A percentile compares a stretch with the other conserved stretches of the same genome.
phyloP scores from a whole-genome alignment of 1,284 basidiomycete genomes.

The Rhodotorula mucilaginosa region DNA sequence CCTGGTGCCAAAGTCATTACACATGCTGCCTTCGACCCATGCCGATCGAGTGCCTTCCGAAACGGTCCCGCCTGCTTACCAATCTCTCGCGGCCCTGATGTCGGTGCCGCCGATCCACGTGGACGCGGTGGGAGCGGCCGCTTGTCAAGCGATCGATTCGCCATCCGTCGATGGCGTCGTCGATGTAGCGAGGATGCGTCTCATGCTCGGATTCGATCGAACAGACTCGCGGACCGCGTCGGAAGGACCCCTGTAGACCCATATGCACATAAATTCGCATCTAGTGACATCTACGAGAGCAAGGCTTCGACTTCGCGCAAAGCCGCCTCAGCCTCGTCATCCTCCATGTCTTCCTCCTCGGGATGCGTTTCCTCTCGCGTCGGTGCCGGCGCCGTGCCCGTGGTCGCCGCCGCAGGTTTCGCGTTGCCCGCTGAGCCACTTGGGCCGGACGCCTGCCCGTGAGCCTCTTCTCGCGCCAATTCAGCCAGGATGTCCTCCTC shows the following conservation, averaged over 20 bases:
- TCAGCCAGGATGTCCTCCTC: conserved; percentile 22
- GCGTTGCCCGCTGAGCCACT: neutral
- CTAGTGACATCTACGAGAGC: neutral
- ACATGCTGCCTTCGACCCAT: conserved; percentile 9
- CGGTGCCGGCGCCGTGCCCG: too few relatives aligned
- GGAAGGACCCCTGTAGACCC: neutral
- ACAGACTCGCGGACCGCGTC: neutral
- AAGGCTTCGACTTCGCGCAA: conserved; percentile 16
- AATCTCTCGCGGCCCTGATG: conserved; percentile 72
- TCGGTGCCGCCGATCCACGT: conserved; percentile 87
- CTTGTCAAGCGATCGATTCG: conserved; percentile 58
- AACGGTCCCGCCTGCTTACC: conserved; percentile 47
- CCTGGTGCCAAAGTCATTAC: conserved; percentile 44
- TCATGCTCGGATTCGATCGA: conserved; percentile 61
- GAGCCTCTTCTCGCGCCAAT: conserved; percentile 6
- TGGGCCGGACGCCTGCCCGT: neutral
- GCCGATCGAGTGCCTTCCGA: conserved; percentile 17
- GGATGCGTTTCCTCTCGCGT: neutral
- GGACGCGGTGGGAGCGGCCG: conserved; percentile 87
- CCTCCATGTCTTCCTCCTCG: conserved; percentile 5
- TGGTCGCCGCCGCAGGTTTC: neutral
- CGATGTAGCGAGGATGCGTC: conserved; percentile 70
- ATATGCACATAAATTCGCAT: neutral
- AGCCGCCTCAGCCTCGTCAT: conserved; percentile 11
- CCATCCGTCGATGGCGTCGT: conserved; percentile 64